These are phyloP conservation scores for Xylariales sp. DNA, from an alignment of 2,329 filamentous ascomycete genomes.

Conservation along the genomic window DNA sequence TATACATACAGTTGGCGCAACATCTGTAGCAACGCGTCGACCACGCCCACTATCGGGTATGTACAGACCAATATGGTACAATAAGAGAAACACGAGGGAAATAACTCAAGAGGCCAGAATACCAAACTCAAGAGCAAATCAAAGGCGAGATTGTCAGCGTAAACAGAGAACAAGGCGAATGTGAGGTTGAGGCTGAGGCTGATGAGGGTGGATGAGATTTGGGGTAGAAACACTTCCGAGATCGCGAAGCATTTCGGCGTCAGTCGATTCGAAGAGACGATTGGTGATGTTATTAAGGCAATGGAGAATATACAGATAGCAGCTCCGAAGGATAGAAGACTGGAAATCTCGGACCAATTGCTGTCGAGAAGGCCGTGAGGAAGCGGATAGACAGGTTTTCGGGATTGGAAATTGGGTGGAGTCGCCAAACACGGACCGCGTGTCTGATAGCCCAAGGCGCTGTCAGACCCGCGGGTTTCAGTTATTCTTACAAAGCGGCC, in stretches of 20 bases:
- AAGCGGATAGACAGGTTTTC: slow-evolving; percentile 42
- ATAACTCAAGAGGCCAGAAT: slow-evolving; percentile 45
- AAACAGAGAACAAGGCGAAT: slow-evolving; percentile 40
- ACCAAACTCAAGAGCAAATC: slow-evolving; percentile 37
- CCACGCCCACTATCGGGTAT: slow-evolving; percentile 46
- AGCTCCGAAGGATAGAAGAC: slow-evolving; percentile 41
- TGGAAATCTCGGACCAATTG: slow-evolving; percentile 42
- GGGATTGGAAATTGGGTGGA: slow-evolving; percentile 47
- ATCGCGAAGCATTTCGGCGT: slow-evolving; percentile 52
- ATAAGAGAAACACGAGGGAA: slow-evolving; percentile 46
- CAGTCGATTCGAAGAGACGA: slow-evolving; percentile 42
- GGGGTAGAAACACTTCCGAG: slow-evolving; percentile 42
- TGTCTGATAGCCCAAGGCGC: slow-evolving; percentile 20
- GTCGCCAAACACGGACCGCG: slow-evolving; percentile 39
- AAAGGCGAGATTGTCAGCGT: slow-evolving; percentile 23
- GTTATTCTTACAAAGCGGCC: slow-evolving; percentile 17
- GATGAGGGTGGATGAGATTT: slow-evolving; percentile 39
- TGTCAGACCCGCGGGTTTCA: slow-evolving; percentile 21
- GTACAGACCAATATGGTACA: slow-evolving; percentile 59
- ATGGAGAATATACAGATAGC: slow-evolving; percentile 44
- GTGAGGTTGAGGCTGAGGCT: slow-evolving; percentile 38
- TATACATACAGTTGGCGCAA: slow-evolving; percentile 34
- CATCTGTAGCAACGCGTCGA: slow-evolving; percentile 33
- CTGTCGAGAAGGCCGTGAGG: slow-evolving; percentile 44
- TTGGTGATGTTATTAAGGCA: slow-evolving; percentile 35